Evolutionary conservation across 164 flowering plant genomes (phyloP).

Genomic region (Stephania japonica): DNA sequence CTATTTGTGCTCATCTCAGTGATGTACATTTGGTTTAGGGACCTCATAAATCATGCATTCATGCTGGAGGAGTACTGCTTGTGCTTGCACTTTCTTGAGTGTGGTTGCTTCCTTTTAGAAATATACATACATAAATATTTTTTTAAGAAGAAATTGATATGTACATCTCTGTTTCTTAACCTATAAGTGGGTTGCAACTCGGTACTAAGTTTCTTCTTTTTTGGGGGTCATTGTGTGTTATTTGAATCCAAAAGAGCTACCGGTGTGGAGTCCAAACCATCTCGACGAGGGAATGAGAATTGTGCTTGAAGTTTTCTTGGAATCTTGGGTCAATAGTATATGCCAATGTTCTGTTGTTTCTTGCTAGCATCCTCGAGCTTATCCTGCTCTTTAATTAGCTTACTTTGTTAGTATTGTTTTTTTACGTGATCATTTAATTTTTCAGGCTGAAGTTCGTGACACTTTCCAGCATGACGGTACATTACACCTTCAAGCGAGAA

Average conservation of each 20-base stretch:
- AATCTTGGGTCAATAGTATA: background rate
- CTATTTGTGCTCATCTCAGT: too few relatives aligned
- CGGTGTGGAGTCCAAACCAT: background rate
- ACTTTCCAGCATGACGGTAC: conserved; percentile 76
- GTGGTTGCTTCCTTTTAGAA: too few relatives aligned
- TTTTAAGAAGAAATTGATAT: too few relatives aligned
- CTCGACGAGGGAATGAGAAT: too few relatives aligned
- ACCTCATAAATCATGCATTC: too few relatives aligned
- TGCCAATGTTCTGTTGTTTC: background rate
- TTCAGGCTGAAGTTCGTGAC: conserved; percentile 93
- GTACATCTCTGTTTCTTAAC: too few relatives aligned
- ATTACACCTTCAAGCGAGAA: conserved; percentile 93
- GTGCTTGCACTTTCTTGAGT: too few relatives aligned
- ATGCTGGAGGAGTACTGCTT: too few relatives aligned
- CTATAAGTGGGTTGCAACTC: background rate
- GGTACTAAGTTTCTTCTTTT: background rate
- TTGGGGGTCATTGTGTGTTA: background rate
- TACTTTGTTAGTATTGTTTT: background rate
- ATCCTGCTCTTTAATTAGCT: background rate
- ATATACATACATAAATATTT: too few relatives aligned
- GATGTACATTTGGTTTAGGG: too few relatives aligned
- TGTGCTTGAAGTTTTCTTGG: background rate
- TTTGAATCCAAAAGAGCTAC: background rate
- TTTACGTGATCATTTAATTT: background rate
- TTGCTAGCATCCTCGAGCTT: background rate